Evolutionary conservation across 768 basidiomycete genomes (phyloP), one percentile per base, ranked within the genome.

Genomic region (Tricholoma flavovirens): DNA sequence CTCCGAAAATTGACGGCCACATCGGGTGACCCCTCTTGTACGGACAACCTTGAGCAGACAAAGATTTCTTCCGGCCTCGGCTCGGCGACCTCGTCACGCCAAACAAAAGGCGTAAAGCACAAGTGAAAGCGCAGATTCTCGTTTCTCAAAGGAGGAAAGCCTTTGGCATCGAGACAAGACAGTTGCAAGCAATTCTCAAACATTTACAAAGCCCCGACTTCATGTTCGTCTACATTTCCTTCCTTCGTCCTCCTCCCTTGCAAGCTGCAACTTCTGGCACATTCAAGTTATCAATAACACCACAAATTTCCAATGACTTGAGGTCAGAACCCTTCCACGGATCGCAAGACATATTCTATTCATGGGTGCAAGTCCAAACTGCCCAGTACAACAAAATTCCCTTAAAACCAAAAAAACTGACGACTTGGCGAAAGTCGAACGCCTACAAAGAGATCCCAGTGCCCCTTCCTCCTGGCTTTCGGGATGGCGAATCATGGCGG

Each of bases 241-340:
- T 95, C 67, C 82, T 95, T 14, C 86, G 91, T 45, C 91, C 93
- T 10, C 94, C 92, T 3, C 90, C 92, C 3, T 61, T 72, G 3
- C 78, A 79, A 50, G 74, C 76, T 0, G 66, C 75, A 6, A 71
- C 77, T 1, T 67, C 73, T 9, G 71, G 72, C 0, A 62, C 74
- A 10, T 70, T n/a, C n/a, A n/a, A n/a, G n/a, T n/a, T 94, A 50
- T 69, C 74, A 11, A 80, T 95, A 51, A 91, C 86, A 2, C 91
- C 90, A 0, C 93, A 95, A 68, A 82, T 97, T 57, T 83, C 87
- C 29, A 96, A 97, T 67, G 94, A 96, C 62, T 79, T 96, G 21
- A 81, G 94, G 30, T 96, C 94, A 32, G 93, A 94, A 66, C 71
- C 77, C 1, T 83, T 77, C 62, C 72, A 76, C 10, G 71, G 66